Conservation (phyloP, 176 grass and related monocot species). For the Phoenix dactylifera region DNA sequence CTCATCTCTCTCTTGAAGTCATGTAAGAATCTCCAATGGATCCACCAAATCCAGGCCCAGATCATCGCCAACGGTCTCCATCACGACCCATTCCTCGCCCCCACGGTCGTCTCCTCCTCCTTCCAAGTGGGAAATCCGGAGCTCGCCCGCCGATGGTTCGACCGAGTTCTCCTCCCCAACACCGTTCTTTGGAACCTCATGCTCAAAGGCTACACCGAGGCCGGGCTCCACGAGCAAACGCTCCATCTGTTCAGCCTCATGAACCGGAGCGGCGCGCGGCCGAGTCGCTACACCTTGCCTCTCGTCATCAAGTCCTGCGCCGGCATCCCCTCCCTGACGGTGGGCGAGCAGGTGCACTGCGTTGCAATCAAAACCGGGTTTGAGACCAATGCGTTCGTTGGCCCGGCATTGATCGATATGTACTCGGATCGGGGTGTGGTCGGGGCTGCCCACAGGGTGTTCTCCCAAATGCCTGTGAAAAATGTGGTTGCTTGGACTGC, state of each 20-base stretch:
- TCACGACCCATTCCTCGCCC: slow-evolving; percentile 4
- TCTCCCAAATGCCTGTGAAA: slow-evolving; percentile 1
- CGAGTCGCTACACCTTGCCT: slow-evolving; percentile 2
- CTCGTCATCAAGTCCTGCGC: slow-evolving; percentile 19
- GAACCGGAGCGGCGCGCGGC: background rate
- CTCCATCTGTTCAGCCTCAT: slow-evolving; percentile 9
- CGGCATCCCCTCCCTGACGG: background rate
- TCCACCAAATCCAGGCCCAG: slow-evolving; percentile 7
- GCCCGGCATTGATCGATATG: slow-evolving; percentile 1
- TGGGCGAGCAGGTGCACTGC: slow-evolving; percentile 6
- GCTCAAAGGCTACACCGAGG: slow-evolving; percentile 1
- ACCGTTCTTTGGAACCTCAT: slow-evolving; percentile 9
- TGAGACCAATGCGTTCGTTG: background rate
- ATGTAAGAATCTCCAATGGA: background rate
- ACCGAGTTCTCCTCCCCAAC: background rate
- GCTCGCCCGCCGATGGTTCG: background rate
- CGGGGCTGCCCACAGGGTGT: background rate
- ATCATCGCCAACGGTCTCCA: slow-evolving; percentile 10
- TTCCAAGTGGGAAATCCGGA: background rate
- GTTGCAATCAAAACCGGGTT: slow-evolving; percentile 6
- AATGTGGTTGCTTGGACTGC: slow-evolving; percentile 14
- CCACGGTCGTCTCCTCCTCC: background rate
- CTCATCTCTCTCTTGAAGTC: slow-evolving; percentile 3
- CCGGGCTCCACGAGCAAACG: background rate
- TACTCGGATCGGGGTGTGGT: background rate